Conservation (phyloP, 257 asterid genomes). For the Solanum phureja region DNA sequence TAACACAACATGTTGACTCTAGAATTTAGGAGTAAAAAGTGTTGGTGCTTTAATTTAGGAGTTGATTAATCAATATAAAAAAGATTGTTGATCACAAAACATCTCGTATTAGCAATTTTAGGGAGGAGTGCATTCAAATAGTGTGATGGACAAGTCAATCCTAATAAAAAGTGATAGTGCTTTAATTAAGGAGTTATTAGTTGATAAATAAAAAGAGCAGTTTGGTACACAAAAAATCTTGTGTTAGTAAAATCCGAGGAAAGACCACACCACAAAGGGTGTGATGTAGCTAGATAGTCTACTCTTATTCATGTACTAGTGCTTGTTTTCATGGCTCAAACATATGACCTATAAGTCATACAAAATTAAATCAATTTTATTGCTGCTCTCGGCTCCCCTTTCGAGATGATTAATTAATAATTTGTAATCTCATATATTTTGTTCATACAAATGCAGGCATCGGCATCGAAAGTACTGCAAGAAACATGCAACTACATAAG, state of each 20-base stretch:
- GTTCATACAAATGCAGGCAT: conserved; percentile 29
- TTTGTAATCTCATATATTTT: background rate
- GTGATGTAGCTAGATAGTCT: background rate
- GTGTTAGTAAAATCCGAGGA: background rate
- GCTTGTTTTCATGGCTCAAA: background rate
- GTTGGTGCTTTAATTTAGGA: background rate
- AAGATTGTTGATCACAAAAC: too few species aligned
- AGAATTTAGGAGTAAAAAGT: background rate
- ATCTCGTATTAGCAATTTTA: background rate
- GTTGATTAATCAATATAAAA: background rate
- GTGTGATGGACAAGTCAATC: background rate
- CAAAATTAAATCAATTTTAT: background rate
- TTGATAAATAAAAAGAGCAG: background rate
- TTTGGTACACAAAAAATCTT: rapidly evolving
- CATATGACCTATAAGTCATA: background rate
- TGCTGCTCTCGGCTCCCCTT: background rate
- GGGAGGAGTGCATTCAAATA: background rate
- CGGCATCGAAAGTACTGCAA: conserved; percentile 83
- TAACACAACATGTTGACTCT: background rate
- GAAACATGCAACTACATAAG: conserved; percentile 94
- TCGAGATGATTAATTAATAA: background rate
- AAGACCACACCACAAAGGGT: too few species aligned
- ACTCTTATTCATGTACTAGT: background rate
- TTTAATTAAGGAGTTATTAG: too few species aligned
- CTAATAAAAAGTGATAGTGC: background rate